These are phyloP conservation scores for Dryadomyces sulphureus DNA, from an alignment of 2,329 filamentous ascomycete genomes.

Conservation along the genomic window DNA sequence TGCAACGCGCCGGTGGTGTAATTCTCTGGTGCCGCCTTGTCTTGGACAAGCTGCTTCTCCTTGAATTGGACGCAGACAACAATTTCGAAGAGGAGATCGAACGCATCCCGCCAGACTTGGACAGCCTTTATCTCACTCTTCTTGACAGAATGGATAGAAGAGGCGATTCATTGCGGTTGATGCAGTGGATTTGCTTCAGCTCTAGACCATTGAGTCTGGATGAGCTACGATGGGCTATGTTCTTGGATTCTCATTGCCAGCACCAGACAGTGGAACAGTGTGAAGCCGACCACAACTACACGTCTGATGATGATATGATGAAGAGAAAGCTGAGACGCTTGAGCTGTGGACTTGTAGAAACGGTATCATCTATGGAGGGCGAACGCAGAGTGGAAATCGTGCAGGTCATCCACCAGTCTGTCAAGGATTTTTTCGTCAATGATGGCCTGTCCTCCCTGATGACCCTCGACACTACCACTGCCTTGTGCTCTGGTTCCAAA, in stretches of 20 bases:
- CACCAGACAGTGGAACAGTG: background rate
- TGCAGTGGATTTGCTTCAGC: conserved; percentile 1
- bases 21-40: conserved; percentile 1
- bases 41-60: background rate
- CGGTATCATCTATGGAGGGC: background rate
- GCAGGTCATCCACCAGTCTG: conserved; percentile 21
- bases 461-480: background rate
- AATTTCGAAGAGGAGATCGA: background rate
- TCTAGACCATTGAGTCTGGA: background rate
- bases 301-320: background rate
- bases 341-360: background rate
- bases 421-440: conserved; percentile 17
- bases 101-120: background rate
- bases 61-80: background rate
- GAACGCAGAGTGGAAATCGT: conserved; percentile 8
- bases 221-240: background rate
- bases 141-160: background rate
- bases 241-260: background rate
- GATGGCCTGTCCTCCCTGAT: conserved; percentile 1
- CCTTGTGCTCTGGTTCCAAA: background rate
- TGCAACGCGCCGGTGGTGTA: background rate
- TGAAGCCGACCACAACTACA: background rate
- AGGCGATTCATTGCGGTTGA: background rate
- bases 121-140: background rate
- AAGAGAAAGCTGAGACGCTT: background rate